phyloP scores from a whole-genome alignment of 495 filamentous ascomycete species.

The Penicillium psychrofluorescens region DNA sequence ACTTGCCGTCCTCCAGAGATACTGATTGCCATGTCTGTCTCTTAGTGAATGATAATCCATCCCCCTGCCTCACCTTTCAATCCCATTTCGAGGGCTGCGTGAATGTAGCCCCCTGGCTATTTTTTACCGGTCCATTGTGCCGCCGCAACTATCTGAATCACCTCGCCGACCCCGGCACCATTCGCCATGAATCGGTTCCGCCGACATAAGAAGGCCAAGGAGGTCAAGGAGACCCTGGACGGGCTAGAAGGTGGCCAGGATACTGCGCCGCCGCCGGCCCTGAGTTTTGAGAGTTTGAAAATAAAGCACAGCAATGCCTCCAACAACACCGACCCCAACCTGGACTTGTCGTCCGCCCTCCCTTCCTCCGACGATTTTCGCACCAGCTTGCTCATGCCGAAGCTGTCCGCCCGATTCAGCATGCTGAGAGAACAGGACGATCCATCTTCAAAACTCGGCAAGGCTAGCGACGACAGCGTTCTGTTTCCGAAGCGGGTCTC shows the following conservation, averaged over 20 bases:
- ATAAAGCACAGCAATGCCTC: conserved; percentile 37
- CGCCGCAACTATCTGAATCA: too few relatives aligned
- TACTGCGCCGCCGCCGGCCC: conserved; percentile 4
- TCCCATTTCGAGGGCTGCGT: too few relatives aligned
- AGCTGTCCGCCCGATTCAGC: conserved; percentile 89
- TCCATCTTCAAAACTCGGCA: conserved; percentile 76
- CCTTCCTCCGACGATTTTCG: conserved; percentile 86
- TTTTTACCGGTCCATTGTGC: too few relatives aligned
- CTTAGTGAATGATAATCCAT: too few relatives aligned
- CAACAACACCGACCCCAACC: conserved; percentile 40
- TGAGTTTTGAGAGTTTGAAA: conserved; percentile 42
- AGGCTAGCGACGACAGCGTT: conserved; percentile 91
- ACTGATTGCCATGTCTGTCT: too few relatives aligned
- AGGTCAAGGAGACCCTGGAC: conserved; percentile 22
- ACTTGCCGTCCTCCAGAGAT: too few relatives aligned
- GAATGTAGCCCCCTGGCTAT: too few relatives aligned
- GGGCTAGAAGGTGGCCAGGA: conserved; percentile 6
- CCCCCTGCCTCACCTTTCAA: too few relatives aligned
- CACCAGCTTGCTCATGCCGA: conserved; percentile 95
- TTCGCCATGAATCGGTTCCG: conserved; percentile 66
- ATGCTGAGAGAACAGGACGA: conserved; percentile 95
- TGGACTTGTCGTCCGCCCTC: conserved; percentile 62
- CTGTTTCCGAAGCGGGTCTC: conserved; percentile 76
- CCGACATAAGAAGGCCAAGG: conserved; percentile 55
- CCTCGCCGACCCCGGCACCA: not conserved